Base-by-base conservation (phyloP, 2,329 filamentous ascomycete species). In the Trichophyton benhamiae region DNA sequence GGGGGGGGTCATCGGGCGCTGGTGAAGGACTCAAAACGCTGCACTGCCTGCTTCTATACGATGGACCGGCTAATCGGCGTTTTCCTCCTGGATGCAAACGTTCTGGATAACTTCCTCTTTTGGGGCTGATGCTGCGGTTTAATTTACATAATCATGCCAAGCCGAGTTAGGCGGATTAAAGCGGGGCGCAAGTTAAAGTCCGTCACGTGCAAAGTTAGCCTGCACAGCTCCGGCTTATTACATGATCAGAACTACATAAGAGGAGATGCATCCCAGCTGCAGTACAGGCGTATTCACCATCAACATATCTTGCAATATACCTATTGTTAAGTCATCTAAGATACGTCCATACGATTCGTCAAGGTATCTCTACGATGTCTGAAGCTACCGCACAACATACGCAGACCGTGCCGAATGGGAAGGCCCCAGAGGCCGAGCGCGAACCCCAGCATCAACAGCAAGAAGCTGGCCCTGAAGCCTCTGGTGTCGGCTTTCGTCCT, bases 401-500 rank as follows among this genome's bases (percentile, higher is more conserved):
- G 3, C 46, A 52, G 46, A 3, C 20, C 22, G 20, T 3, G 46
- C 7, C 46, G 3, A 52, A 52, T 27, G 46, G 46, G 2, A 52
- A 52, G 46, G 46, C 46, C 22, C 46, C 46, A 52, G 46, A 11
- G 46, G 15, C 7, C n/a, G 20, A 30, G 46, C 46, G 2, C 25
- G 46, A 52, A 15, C 46, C 46, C 17, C 17, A 46, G 15, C 42
- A 46, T 15, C 42, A 48, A 13, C 44, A 48, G 6, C 44, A 48
- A 48, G 17, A 27, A 52, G 17, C 30, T 41, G 55, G 38, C 8
- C 55, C 15, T 30, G 55, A 58, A 30, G 25, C 49, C 15, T 53
- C 41, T 48, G 58, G 60, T 15, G 62, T 61, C 15, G 80, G 80
- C 64, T 81, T 84, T 72, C 76, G 78, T 55, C 68, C 78, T 11